These are phyloP conservation scores for Heliamphora exappendiculata DNA, from an alignment of 148 eudicot genomes.

Conservation along the genomic window DNA sequence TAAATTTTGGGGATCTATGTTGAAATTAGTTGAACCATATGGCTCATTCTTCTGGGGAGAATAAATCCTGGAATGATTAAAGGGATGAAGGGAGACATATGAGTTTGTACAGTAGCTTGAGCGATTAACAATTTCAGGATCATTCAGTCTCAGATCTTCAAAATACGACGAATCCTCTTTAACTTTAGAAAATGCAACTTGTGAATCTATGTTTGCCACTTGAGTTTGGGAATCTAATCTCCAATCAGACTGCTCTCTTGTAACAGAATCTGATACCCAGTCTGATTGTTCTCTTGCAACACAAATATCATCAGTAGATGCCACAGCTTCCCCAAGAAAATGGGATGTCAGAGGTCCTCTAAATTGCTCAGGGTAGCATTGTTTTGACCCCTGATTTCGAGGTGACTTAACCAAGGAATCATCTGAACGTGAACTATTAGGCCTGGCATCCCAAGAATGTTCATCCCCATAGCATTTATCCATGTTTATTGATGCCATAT, in stretches of 20 bases:
- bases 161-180: constrained; percentile 45
- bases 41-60: constrained; percentile 27
- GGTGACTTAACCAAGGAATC: constrained; percentile 14
- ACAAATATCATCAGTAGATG: constrained; percentile 15
- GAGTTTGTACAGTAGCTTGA: constrained; percentile 25
- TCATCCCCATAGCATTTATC: constrained; percentile 21
- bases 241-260: constrained; percentile 26
- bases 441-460: constrained; percentile 19
- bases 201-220: constrained; percentile 15
- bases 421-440: constrained; percentile 28
- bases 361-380: constrained; percentile 25
- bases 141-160: constrained; percentile 47
- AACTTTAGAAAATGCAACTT: constrained; percentile 28
- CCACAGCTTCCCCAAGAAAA: constrained; percentile 20
- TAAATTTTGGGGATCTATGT: constrained; percentile 27
- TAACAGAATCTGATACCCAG: constrained; percentile 22
- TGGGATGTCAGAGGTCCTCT: constrained; percentile 26
- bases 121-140: constrained; percentile 43
- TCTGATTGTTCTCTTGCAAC: constrained; percentile 24
- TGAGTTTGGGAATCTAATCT: constrained; percentile 24
- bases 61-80: constrained; percentile 28
- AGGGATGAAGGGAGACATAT: constrained; percentile 33
- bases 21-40: constrained; percentile 20
- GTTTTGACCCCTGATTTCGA: constrained; percentile 19
- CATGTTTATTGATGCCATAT: constrained; percentile 26